Evolutionary conservation across 2,329 filamentous ascomycete species (phyloP), one percentile per base, ranked within the genome.

Genomic region (Fusarium penzigii): DNA sequence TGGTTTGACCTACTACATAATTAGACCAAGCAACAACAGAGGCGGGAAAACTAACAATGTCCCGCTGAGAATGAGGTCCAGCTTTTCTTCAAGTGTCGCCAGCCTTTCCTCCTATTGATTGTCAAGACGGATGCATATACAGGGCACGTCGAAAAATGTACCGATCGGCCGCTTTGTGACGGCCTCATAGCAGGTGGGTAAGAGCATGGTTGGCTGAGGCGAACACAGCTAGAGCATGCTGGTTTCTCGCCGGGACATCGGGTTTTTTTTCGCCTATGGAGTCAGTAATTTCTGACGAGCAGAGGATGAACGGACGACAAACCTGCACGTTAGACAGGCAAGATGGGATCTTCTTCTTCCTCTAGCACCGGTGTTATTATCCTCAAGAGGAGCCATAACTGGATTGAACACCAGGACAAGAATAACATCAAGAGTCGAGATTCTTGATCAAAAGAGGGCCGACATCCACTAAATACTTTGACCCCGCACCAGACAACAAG

Each of bases 181-280:
- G 72, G 69, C 46, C 70, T 72, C 49, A 67, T 60, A 13, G 68
- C 67, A 4, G 68, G 63, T 14, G 75, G 67, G 61, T 79, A 80
- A 11, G 75, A 72, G 59, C 78, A 79, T 39, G 72, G 59, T 62
- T 80, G 78, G 45, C 73, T 74, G 9, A 80, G 68, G 14, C 78
- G 74, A 11, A 74, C 68, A 59, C 78, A 80, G 58, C 76, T 78
- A 10, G 78, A 80, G 52, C 78, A 80, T 1, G 74, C 70, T 6
- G 78, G 78, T 58, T 75, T 78, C 62, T 80, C 78, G 7, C 76
- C 78, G 0, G 78, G 78, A 59, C 78, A 80, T 34, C 78, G 73
- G 3, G 74, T 79, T 61, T 80, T 80, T 59, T 80, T 80, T 48
- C 76, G 66, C 62, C 77, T 69, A 51, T 36, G 2, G 38, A 11